Conservation (phyloP, 768 basidiomycete genomes). For the Nidularia pulvinata region DNA sequence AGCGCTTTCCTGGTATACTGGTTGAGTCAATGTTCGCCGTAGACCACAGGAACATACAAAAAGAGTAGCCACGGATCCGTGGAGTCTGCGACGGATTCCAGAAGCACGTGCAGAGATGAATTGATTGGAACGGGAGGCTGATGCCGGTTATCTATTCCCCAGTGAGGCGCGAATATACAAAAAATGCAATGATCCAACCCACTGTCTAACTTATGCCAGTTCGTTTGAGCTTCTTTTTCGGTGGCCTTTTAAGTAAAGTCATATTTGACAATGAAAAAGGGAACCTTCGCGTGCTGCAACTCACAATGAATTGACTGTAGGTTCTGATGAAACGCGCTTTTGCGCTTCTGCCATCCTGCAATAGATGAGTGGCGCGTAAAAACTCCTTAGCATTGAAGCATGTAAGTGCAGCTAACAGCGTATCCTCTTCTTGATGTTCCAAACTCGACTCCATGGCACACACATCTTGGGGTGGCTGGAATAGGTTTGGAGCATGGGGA, state of each 20-base stretch:
- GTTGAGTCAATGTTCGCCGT: constrained; percentile 2
- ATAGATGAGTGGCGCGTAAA: constrained; percentile 63
- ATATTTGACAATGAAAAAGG: background rate
- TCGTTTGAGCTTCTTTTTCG: constrained; percentile 80
- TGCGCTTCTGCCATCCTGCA: constrained; percentile 65
- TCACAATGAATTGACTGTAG: constrained; percentile 87
- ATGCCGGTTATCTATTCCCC: constrained; percentile 57
- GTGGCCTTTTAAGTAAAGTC: constrained; percentile 51
- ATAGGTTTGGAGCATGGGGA: constrained; percentile 31
- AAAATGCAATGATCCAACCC: constrained; percentile 17
- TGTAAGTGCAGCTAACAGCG: constrained; percentile 68
- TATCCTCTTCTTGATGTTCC: constrained; percentile 68
- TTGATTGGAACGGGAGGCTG: constrained; percentile 73
- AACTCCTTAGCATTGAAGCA: constrained; percentile 82
- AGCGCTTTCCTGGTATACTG: constrained; percentile 66
- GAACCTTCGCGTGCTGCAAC: constrained; percentile 18
- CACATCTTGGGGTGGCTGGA: constrained; percentile 26
- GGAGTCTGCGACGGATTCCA: constrained; percentile 54
- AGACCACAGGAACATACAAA: constrained; percentile 50
- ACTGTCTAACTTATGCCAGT: constrained; percentile 87
- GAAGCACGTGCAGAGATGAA: constrained; percentile 49
- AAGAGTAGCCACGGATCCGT: constrained; percentile 86
- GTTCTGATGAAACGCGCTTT: constrained; percentile 76
- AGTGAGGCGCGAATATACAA: background rate
- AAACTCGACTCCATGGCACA: constrained; percentile 38